Base-by-base conservation (phyloP, 257 asterid genomes). In the Solanum tarapatanum region DNA sequence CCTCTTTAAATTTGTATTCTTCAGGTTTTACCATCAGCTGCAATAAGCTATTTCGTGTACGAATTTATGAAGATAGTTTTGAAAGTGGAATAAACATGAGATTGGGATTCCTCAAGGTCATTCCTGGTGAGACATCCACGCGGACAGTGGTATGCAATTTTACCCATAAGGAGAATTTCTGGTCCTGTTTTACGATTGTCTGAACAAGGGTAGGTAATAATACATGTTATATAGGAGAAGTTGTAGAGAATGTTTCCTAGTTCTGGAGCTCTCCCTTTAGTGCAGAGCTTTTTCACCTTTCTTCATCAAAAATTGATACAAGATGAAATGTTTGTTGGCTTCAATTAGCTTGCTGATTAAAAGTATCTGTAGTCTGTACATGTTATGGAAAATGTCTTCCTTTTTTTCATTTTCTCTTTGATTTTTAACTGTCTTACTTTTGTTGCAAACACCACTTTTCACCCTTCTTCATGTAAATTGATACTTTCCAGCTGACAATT, bases 11-110 rank as follows among this genome's bases (percentile, higher is more conserved):
- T 79, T 82, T 85, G 28, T 17, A 33, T n/a, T 69, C 35, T 88
- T 88, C 96, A 97, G 99, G 99, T 97, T 75, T 90, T 97, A 74
- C 99, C 99, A 85, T 97, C 99, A 48, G 99, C 99, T 89, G 98
- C 99, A 87, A 96, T 97, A 84, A 95, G 99, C 88, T 97, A 95
- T 90, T 93, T 97, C 88, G 96, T 95, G 3, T 97, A 96, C 58
- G 99, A 95, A 93, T 94, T 93, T 94, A 97, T 95, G 99, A 97
- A 95, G 96, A 93, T 97, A 87, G 91, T 93, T 92, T 96, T 95
- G 87, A 90, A 97, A 88, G 99, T 97, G 92, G 96, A 97, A 89
- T 94, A 85, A 87, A 82, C 87, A 66, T 60, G 82, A 83, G 87
- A 86, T 8, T 62, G 55, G 14, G 68, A 64, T 37, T 85, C 37